phyloP scores from a whole-genome alignment of 495 filamentous ascomycete species.

The Penicillium tannophilum region DNA sequence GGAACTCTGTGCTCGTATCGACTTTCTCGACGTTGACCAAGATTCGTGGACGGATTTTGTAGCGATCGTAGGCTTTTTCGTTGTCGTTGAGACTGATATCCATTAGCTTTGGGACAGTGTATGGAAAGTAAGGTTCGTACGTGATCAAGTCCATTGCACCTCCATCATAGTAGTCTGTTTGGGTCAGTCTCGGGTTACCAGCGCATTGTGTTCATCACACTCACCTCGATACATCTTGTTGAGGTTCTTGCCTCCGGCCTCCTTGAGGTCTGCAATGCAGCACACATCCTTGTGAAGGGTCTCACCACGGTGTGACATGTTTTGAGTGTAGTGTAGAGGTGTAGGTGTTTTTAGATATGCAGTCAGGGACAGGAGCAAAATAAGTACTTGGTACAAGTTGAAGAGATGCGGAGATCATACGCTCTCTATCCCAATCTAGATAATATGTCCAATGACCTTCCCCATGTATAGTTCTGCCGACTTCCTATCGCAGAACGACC shows the following conservation, averaged over 20 bases:
- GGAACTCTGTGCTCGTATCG: conserved; percentile 51
- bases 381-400: conserved; percentile 13
- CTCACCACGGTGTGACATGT: conserved; percentile 37
- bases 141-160: conserved; percentile 46
- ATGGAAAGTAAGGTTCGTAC: conserved; percentile 11
- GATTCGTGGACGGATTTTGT: conserved; percentile 57
- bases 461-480: conserved; percentile 12
- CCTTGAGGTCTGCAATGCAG: conserved; percentile 39
- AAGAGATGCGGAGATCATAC: neutral
- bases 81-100: conserved; percentile 47
- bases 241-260: conserved; percentile 29
- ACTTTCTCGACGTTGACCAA: conserved; percentile 53
- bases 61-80: conserved; percentile 52
- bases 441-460: neutral
- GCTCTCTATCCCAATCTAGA: neutral
- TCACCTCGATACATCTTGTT: conserved; percentile 34
- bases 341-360: neutral
- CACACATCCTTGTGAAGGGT: conserved; percentile 35
- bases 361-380: conserved; percentile 1
- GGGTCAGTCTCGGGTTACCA: neutral
- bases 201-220: neutral
- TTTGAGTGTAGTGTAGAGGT: neutral
- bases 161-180: conserved; percentile 53
- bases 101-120: neutral
- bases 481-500: conserved; percentile 16